These are phyloP conservation scores for Tylopilus intermedius DNA, from an alignment of 768 basidiomycete genomes.

Conservation along the genomic window DNA sequence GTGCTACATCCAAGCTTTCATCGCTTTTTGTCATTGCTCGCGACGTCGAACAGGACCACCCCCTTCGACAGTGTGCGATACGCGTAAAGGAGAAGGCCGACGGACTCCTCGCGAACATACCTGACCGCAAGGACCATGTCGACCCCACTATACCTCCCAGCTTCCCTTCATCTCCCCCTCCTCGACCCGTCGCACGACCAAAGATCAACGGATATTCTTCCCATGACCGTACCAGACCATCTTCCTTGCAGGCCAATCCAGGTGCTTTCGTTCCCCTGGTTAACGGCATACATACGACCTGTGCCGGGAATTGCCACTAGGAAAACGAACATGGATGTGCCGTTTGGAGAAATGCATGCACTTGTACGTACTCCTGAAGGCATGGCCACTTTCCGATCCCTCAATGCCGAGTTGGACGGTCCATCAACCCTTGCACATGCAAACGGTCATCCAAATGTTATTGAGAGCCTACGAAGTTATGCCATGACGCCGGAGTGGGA, in stretches of 20 bases:
- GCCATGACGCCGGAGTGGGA: conserved; percentile 28
- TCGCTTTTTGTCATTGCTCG: background rate
- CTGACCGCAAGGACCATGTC: conserved; percentile 77
- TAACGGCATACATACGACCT: conserved; percentile 16
- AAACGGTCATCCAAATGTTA: conserved; percentile 23
- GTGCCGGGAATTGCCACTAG: conserved; percentile 5
- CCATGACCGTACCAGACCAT: conserved; percentile 21
- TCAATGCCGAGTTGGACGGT: conserved; percentile 51
- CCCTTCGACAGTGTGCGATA: conserved; percentile 74
- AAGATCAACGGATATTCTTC: conserved; percentile 39
- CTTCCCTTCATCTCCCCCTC: conserved; percentile 28
- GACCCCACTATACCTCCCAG: conserved; percentile 61
- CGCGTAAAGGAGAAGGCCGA: conserved; percentile 83
- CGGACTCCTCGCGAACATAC: conserved; percentile 79
- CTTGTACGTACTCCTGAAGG: conserved; percentile 65
- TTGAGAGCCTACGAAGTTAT: conserved; percentile 21
- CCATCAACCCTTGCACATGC: conserved; percentile 32
- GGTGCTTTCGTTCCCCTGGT: conserved; percentile 7
- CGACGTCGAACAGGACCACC: conserved; percentile 61
- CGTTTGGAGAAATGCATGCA: conserved; percentile 64
- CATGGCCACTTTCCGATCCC: conserved; percentile 63
- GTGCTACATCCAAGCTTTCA: background rate
- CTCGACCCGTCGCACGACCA: conserved; percentile 35
- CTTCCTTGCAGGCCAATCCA: conserved; percentile 11
- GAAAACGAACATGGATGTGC: conserved; percentile 34